Evolutionary conservation across 75 land plant genomes (phyloP), one percentile per base, ranked within the genome.

Genomic region (Pinus tabuliformis): DNA sequence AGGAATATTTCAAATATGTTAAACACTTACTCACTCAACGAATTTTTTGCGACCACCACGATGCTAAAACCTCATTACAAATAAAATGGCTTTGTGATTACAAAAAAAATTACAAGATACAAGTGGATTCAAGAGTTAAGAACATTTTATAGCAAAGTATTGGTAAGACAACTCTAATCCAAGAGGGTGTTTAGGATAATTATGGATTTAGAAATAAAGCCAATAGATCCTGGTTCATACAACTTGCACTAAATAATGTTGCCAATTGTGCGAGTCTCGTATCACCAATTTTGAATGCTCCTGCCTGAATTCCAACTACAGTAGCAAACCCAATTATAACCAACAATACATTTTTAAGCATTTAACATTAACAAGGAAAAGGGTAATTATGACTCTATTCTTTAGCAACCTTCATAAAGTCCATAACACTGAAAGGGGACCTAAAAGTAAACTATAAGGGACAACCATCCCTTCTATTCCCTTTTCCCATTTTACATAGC

Each of bases 171-270:
- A 8, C 8, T 66, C 49, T n/a, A 39, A 66, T 0, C 4, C 39
- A 72, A 58, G 24, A 74, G 17, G 49, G 28, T 12, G 81, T 87
- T 68, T 91, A 95, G 17, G 52, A 20, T 7, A 80, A 87, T 68
- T 91, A 95, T 96, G 61, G 99, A 96, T 86, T 96, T 96, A 20
- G 99, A 93, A 24, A 94, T 97, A 86, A 96, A 96, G 28, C 99
- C 99, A 78, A 96, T 93, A 78, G 93, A 96, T 82, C 99, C 99
- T 79, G 99, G 97, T 66, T 97, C 85, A 85, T 91, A 94, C 12
- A 96, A 84, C 81, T 96, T 96, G 97, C 91, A 94, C 13, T 90
- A 93, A 58, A 96, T 85, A 20, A 96, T 93, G 57, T 96, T 96
- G 75, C 93, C 99, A 81, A 96, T 79, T 13, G 99, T 96, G 62